Base-by-base conservation (phyloP, 768 basidiomycete genomes). In the Lactarius akahatsu region DNA sequence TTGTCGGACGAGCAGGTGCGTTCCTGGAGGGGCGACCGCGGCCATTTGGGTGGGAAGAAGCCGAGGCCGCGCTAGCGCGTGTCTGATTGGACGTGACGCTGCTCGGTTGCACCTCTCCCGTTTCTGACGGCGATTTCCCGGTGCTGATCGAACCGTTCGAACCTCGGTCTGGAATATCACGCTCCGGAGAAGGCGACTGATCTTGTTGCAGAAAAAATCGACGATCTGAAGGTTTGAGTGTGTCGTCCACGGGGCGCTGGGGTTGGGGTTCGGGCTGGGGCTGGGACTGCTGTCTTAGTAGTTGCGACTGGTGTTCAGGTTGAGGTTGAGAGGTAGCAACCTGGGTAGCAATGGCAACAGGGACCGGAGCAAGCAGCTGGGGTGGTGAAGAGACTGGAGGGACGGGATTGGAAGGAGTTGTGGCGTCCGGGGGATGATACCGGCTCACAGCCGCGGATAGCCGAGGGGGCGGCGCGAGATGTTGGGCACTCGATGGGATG, bases 151-250 rank as follows among this genome's bases (percentile, higher is more conserved):
- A 70, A 43, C 71, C 76, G 4, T 72, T 75, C 8, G 74, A 76
- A 9, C 68, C 72, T 16, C 55, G 61, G 15, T 64, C 64, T 38
- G 55, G 69, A 16, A 73, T 72, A 60, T 69, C 76, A 28, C 73
- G 74, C 58, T 80, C 80, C 38, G 77, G 76, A 0, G 79, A 81
- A 26, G 81, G 81, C 10, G 81, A 81, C 38, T 73, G 72, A 36
- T 71, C 66, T 36, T 81, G 77, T 63, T 77, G 78, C 18, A 82
- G 71, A 75, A 83, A 82, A 72, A 81, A 82, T 10, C 77, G 76
- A 66, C 78, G 75, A 71, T 81, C 80, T 15, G 78, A 71, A 26
- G 72, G 73, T 65, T 78, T 78, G n/a, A 76, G 68, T 36, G 75
- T 73, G 26, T 74, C 75, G 58, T 75, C 77, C 13, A 74, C 67